Evolutionary conservation across 805 yeast genomes (phyloP), one percentile per base, ranked within the genome.

Genomic region (Wickerhamomyces bovis): DNA sequence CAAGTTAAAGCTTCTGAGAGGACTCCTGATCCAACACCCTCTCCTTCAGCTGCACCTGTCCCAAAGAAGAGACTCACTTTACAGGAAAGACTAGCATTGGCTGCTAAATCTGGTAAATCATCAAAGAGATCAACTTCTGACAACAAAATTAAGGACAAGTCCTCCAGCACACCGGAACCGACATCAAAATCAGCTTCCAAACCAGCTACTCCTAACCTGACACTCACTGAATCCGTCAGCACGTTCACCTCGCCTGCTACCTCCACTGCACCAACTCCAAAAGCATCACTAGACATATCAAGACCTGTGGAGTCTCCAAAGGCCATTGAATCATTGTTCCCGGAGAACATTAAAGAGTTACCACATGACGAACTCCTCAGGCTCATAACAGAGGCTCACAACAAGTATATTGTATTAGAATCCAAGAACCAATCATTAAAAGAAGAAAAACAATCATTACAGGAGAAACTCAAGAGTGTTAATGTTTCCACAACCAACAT

Each of bases 11-110:
- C 6, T 12, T 6, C 19, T 18, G 49, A 48, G 31, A 21, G 42
- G 6, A 22, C 38, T 9, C 22, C 45, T 31, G 43, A 36, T 26
- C 25, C 23, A 18, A 12, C 25, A n/a, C 19, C 25, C 5, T 11
- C 25, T 4, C 7, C 39, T 8, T 13, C 22, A 20, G 16, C 23
- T 20, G 23, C 12, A 7, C 13, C 62, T 55, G 50, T 63, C 26
- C 64, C 72, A 26, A 73, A 71, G 53, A 84, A 83, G 61, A 72
- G 90, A 51, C 67, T 87, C 18, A 81, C 96, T 0, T 70, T 92
- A 54, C 95, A 88, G 57, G 96, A 90, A 57, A 72, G 97, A 50
- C 71, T 90, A 44, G 95, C 94, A 2, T 65, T 81, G 51, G 97
- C 97, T 1, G 89, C 96, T 7, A 73, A 77, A 51, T 57, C 65